A percentile compares a stretch with the other conserved stretches of the same genome.
These are phyloP conservation scores for Fusarium vanettenii DNA, from an alignment of 2,329 filamentous ascomycete species.

Conservation along the genomic window DNA sequence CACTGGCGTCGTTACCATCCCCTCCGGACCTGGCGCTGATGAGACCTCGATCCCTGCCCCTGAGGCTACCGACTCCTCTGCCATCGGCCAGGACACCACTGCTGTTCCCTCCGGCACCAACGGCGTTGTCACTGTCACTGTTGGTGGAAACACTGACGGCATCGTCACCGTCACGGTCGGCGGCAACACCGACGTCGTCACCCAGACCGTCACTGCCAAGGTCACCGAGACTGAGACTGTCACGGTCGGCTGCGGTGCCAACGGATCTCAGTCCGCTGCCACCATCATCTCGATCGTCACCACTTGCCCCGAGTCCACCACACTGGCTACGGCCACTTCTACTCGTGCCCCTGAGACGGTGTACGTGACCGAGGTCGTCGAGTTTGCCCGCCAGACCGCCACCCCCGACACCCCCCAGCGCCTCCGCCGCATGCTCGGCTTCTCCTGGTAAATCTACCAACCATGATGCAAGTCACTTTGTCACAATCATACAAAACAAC, in stretches of 20 bases:
- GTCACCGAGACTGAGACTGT: conserved; percentile 28
- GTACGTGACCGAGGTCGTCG: conserved; percentile 39
- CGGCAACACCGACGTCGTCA: conserved; percentile 23
- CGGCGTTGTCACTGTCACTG: conserved; percentile 28
- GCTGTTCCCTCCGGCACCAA: conserved; percentile 5
- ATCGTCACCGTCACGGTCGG: conserved; percentile 28
- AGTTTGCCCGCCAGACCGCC: conserved; percentile 18
- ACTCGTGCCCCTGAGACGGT: conserved; percentile 38
- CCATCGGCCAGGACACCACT: conserved; percentile 20
- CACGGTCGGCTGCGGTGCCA: conserved; percentile 5
- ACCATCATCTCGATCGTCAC: conserved; percentile 31
- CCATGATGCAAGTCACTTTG: conserved; percentile 2
- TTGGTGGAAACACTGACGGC: conserved; percentile 9
- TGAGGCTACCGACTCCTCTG: conserved; percentile 20
- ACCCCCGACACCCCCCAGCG: conserved; percentile 19
- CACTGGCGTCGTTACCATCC: conserved; percentile 18
- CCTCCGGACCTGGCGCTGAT: neutral
- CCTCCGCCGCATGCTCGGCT: conserved; percentile 36
- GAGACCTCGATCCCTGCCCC: conserved; percentile 11
- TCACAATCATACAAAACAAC: neutral
- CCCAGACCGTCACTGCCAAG: conserved; percentile 32
- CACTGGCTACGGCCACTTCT: conserved; percentile 36
- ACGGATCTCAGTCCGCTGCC: conserved; percentile 15
- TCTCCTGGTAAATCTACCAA: conserved; percentile 22
- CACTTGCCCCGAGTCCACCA: conserved; percentile 33